Conservation (phyloP, 2,329 filamentous ascomycete species). For the Fusarium brachygibbosum region DNA sequence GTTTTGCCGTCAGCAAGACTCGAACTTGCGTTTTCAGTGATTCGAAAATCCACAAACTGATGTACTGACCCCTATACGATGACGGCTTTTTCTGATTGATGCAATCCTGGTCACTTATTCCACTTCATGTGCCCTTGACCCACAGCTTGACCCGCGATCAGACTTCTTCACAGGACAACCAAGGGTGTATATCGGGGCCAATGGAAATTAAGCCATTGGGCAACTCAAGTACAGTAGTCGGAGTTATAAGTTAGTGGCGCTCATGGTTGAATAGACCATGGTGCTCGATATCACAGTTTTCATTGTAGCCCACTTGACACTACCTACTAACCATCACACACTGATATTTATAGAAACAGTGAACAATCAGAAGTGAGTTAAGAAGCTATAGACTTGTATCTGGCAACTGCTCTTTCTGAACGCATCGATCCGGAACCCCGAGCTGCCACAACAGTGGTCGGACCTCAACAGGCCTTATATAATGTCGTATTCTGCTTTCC, state of each 20-base stretch:
- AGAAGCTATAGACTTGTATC: too few relatives aligned
- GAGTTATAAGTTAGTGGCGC: too few relatives aligned
- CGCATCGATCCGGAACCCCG: too few relatives aligned
- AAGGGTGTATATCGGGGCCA: background rate
- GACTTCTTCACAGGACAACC: background rate
- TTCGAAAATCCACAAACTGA: slow-evolving; percentile 28
- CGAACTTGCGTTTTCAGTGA: slow-evolving; percentile 34
- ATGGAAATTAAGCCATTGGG: background rate
- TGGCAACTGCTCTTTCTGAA: too few relatives aligned
- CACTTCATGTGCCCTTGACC: background rate
- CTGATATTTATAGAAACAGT: too few relatives aligned
- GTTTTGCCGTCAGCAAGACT: slow-evolving; percentile 31
- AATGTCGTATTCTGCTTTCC: background rate
- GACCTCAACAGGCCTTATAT: background rate
- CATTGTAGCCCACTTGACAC: too few relatives aligned
- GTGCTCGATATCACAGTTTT: too few relatives aligned
- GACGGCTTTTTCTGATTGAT: slow-evolving; percentile 11
- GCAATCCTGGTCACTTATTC: background rate
- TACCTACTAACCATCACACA: too few relatives aligned
- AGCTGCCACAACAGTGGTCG: too few relatives aligned
- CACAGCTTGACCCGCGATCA: background rate
- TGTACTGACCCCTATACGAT: slow-evolving; percentile 34
- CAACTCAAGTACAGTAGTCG: too few relatives aligned
- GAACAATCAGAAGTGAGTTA: too few relatives aligned
- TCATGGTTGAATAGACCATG: too few relatives aligned